Base-by-base conservation (phyloP, 2,329 filamentous ascomycete genomes). In the Xylariaceae sp. region DNA sequence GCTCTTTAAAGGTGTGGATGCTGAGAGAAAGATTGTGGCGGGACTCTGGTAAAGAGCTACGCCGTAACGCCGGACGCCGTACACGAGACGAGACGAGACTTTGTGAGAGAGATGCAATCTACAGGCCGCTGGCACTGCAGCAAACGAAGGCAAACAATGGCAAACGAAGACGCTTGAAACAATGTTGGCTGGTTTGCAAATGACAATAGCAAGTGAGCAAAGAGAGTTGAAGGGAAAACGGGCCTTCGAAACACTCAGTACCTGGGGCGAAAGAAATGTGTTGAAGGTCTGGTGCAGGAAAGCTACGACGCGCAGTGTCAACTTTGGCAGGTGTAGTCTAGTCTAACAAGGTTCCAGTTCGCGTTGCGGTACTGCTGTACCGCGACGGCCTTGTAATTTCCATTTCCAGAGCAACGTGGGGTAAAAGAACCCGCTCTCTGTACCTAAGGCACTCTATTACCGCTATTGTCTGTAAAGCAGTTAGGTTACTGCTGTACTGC, bases 361-460 rank as follows among this genome's bases (percentile, higher is more conserved):
- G 53, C 52, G 54, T 57, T 53, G 47, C 44, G 42, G 41, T 24
- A 24, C 21, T 6, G 11, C 7, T 24, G 11, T 11, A 55, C 44
- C 54, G 52, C 50, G 52, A 52, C 48, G 37, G 30, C 44, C 17
- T 34, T 21, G 7, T 17, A 16, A 26, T 27, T n/a, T 17, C 41
- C 40, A 48, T 51, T 47, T 44, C 38, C 45, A 48, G 40, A 49
- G 46, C 47, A 52, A 48, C 49, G 47, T 52, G 54, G 51, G 50
- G 35, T 32, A 18, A n/a, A 29, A 5, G 34, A 26, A 11, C 14
- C 36, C 41, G 35, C 30, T 11, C 27, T 31, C 5, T 17, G 9
- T 15, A 14, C 18, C 31, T 16, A 19, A 30, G 11, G 2, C 18
- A 21, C n/a, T 19, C 12, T 8, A 8, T 15, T 39, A 3, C 17